A percentile compares a stretch with the other conserved stretches of the same genome.
Evolutionary conservation across 2,329 filamentous ascomycete genomes (phyloP).

Genomic region (Diaporthe ampelina): DNA sequence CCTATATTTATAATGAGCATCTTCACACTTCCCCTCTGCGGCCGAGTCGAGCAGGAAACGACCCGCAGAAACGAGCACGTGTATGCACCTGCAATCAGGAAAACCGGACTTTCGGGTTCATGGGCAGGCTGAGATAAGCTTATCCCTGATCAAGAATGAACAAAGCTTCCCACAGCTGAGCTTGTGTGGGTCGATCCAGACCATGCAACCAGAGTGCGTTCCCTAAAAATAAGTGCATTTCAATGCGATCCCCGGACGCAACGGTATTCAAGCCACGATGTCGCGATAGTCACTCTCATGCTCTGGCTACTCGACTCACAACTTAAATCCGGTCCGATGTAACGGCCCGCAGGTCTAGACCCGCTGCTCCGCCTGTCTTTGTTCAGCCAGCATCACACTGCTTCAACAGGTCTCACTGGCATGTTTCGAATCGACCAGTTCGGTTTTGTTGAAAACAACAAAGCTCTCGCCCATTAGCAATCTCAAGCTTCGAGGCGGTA

Average conservation of each 20-base stretch:
- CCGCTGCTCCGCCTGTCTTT: background rate
- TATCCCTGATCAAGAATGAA: background rate
- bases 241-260: background rate
- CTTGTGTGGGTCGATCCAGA: conserved; percentile 10
- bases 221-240: background rate
- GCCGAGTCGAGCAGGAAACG: conserved; percentile 20
- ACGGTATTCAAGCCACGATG: background rate
- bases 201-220: background rate
- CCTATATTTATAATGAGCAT: conserved; percentile 28
- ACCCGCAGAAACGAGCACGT: conserved; percentile 24
- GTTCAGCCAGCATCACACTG: background rate
- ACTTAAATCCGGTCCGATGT: background rate
- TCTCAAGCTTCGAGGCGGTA: no score
- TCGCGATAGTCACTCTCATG: background rate
- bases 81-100: background rate
- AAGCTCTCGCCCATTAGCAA: no score
- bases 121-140: conserved; percentile 14
- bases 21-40: conserved; percentile 16
- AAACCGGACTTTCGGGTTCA: conserved; percentile 9
- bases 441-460: no score
- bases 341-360: background rate
- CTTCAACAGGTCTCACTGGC: background rate
- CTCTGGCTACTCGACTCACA: background rate
- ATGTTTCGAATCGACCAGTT: background rate
- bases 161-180: background rate